Evolutionary conservation across 345 rosid genomes (phyloP).

Genomic region (Euphorbia peplus): DNA sequence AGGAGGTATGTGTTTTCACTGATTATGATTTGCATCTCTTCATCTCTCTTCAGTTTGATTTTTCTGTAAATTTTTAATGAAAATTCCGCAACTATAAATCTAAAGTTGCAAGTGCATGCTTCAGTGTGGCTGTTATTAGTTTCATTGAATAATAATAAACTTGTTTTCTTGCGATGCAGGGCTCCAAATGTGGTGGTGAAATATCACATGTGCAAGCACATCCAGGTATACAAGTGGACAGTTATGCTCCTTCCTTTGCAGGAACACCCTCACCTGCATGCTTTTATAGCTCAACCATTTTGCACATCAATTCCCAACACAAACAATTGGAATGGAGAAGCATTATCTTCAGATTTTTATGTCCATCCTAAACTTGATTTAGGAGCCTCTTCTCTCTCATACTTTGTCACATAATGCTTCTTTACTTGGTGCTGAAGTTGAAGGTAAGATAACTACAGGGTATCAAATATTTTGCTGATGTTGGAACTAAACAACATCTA

Average conservation of each 20-base stretch:
- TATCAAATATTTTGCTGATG: too few relatives aligned
- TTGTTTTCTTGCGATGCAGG: slow-evolving; percentile 30
- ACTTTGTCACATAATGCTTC: slow-evolving; percentile 24
- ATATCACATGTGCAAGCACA: slow-evolving; percentile 31
- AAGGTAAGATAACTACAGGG: slow-evolving; percentile 28
- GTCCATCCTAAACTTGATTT: slow-evolving; percentile 31
- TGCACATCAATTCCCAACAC: slow-evolving; percentile 28
- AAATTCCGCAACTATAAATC: neutral
- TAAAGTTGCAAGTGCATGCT: neutral
- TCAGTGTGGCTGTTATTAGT: slow-evolving; percentile 6
- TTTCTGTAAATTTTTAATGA: neutral
- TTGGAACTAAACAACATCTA: too few relatives aligned
- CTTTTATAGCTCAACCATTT: slow-evolving; percentile 33
- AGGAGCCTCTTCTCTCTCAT: slow-evolving; percentile 19
- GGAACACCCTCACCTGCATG: slow-evolving; percentile 32
- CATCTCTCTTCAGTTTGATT: neutral
- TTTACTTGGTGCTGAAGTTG: slow-evolving; percentile 27
- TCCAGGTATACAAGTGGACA: slow-evolving; percentile 32
- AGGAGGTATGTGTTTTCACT: slow-evolving; percentile 49
- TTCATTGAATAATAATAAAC: slow-evolving; percentile 8
- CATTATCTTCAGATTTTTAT: slow-evolving; percentile 41
- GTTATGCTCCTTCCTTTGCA: slow-evolving; percentile 28
- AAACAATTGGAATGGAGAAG: slow-evolving; percentile 34
- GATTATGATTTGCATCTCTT: slow-evolving; percentile 8
- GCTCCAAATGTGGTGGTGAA: slow-evolving; percentile 45